Evolutionary conservation across 2,329 filamentous ascomycete species (phyloP).

Genomic region (Mycosphaerelloides madeirae): DNA sequence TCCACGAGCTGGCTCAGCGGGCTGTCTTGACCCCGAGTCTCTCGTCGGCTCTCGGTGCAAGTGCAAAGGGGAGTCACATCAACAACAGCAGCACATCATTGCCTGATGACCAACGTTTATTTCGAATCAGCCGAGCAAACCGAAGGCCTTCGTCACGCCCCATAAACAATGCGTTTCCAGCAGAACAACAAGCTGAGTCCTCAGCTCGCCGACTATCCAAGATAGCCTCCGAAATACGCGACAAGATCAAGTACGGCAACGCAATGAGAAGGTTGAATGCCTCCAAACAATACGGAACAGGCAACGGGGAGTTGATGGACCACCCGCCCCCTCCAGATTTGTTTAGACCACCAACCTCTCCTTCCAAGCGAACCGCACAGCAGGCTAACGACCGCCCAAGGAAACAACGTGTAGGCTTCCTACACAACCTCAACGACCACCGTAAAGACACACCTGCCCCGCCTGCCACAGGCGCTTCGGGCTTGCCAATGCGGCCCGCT

Average conservation of each 20-base stretch:
- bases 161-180: no score
- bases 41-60: no score
- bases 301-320: neutral
- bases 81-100: no score
- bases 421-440: slow-evolving; percentile 16
- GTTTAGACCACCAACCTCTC: slow-evolving; percentile 22
- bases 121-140: no score
- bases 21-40: neutral
- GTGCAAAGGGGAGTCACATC: no score
- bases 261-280: no score
- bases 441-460: slow-evolving; percentile 34
- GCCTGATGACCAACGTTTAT: no score
- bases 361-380: slow-evolving; percentile 28
- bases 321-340: neutral
- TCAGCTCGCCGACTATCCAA: no score
- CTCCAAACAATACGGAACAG: neutral
- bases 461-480: slow-evolving; percentile 11
- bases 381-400: slow-evolving; percentile 24
- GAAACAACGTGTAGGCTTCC: slow-evolving; percentile 21
- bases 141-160: no score
- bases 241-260: no score
- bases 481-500: slow-evolving; percentile 19
- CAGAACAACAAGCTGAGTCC: no score
- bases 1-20: slow-evolving; percentile 16
- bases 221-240: no score